Base-by-base conservation (phyloP, 2,329 filamentous ascomycete species). In the Aspergillus quadrilineatus region DNA sequence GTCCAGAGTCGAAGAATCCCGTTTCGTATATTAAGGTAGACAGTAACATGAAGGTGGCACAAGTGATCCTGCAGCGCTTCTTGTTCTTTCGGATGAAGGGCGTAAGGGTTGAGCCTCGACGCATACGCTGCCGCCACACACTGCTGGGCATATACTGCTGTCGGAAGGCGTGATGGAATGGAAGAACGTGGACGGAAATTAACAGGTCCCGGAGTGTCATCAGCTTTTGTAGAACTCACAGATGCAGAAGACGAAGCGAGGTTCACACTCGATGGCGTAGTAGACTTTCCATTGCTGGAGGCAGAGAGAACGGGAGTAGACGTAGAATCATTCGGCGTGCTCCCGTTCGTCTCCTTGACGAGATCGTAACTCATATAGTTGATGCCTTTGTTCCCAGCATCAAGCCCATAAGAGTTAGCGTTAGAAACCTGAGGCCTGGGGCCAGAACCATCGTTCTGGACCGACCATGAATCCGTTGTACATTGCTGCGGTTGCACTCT, bases 21-120 rank as follows among this genome's bases (percentile, higher is more conserved):
- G 72, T 99, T 99, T 65, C 94, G 85, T 60, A 99, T 94, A 71
- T 97, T 97, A 53, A 99, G 80, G 75, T 99, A 99, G 10, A 91
- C 90, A 2, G 93, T 97, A 63, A 97, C 91, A 74, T 99, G 94
- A 32, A 88, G 82, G 66, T 90, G 87, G 68, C 89, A 96, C 64
- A 99, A 85, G 66, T 95, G 87, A 60, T 89, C 82, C 60, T 90
- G 85, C 41, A 99, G 77, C 58, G 96, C 80, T 57, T 82, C 79
- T 69, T 97, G 92, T 73, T 99, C 94, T 60, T 90, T 87, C 28
- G 84, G 82, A 73, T 97, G 92, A 39, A 99, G 77, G 9, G 89
- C 87, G 73, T 94, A 97, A 0, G 94, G 93, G 63, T 93, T 93
- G 1, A 99, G 80, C 56, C 94, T 83, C 41, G 91, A 97, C 7